Evolutionary conservation across 2,329 filamentous ascomycete genomes (phyloP), one percentile per base, ranked within the genome.

Genomic region (Curvularia sp.): DNA sequence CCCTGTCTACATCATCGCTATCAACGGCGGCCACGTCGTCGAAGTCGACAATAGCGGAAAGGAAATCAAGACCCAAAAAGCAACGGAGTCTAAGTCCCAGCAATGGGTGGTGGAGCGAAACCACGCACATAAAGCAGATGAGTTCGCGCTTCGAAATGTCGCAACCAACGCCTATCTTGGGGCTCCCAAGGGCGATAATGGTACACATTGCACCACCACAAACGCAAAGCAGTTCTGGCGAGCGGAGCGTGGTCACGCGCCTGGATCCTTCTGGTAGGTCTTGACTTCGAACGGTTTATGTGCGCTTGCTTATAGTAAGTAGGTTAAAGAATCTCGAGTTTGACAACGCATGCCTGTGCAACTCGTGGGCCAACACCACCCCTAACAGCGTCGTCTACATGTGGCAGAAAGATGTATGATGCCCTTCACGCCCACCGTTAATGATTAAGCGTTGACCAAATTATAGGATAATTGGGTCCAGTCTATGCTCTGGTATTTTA

Each of bases 171-270:
- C 33, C 33, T 35, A 35, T n/a, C 33, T 35, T 2, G 33, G 33
- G 12, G 33, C 33, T 35, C 33, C 33, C 2, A 35, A 35, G 12
- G 33, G 33, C 13, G 13, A 1, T 15, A 15, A 5, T 35, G 12
- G 4, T 35, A 35, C 33, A 13, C 13, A 35, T 35, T 35, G 33
- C 33, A 35, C 47, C 33, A 35, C 47, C 31, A 49, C 47, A 38
- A 38, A 38, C 47, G 30, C 18, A 49, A 49, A 49, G 47, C 47
- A 49, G 47, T 49, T 49, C 31, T 49, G 47, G 47, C 47, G 47
- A 49, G 47, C 47, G 30, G 47, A 49, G 18, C 47, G 28, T 38
- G 47, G 47, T 26, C 47, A 49, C 20, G 31, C 47, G 47, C 47
- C 47, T 38, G 47, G 47, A 49, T 49, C 47, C 31, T 49, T 49